Evolutionary conservation across 495 filamentous ascomycete species (phyloP).

Genomic region (Xylaria intraflava): DNA sequence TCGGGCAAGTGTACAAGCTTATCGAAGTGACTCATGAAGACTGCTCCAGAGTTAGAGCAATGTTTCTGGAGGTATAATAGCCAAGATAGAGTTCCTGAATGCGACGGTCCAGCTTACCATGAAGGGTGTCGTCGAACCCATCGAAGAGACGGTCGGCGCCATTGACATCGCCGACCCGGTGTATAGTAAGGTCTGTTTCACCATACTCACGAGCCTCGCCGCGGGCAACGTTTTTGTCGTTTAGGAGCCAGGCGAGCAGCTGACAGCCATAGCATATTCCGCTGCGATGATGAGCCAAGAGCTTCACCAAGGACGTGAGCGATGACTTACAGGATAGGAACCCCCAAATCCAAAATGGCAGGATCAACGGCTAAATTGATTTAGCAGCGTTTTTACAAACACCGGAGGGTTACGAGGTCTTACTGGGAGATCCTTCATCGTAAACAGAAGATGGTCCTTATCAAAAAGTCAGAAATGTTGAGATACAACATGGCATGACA

Average conservation of each 20-base stretch:
- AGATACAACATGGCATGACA: neutral
- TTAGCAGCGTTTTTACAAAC: slow-evolving; percentile 4
- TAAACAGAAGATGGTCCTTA: slow-evolving; percentile 45
- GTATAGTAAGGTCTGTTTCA: slow-evolving; percentile 46
- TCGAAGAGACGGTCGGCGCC: slow-evolving; percentile 69
- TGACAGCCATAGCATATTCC: slow-evolving; percentile 76
- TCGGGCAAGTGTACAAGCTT: slow-evolving; percentile 69
- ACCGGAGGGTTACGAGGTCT: slow-evolving; percentile 5
- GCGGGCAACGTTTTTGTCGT: slow-evolving; percentile 61
- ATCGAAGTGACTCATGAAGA: slow-evolving; percentile 86
- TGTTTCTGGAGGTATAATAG: neutral
- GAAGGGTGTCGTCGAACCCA: slow-evolving; percentile 55
- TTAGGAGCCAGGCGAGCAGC: slow-evolving; percentile 72
- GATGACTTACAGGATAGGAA: slow-evolving; percentile 52
- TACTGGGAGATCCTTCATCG: slow-evolving; percentile 60
- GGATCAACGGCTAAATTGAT: slow-evolving; percentile 54
- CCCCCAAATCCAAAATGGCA: slow-evolving; percentile 67
- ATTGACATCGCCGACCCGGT: slow-evolving; percentile 32
- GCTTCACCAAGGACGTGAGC: neutral
- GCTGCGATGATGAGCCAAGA: neutral
- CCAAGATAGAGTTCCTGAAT: neutral
- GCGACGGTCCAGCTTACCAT: slow-evolving; percentile 30
- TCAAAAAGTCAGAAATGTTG: neutral
- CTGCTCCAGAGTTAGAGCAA: slow-evolving; percentile 2
- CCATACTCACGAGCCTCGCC: slow-evolving; percentile 71